Evolutionary conservation across 768 basidiomycete species (phyloP), one percentile per base, ranked within the genome.

Genomic region (Suillus paluster): DNA sequence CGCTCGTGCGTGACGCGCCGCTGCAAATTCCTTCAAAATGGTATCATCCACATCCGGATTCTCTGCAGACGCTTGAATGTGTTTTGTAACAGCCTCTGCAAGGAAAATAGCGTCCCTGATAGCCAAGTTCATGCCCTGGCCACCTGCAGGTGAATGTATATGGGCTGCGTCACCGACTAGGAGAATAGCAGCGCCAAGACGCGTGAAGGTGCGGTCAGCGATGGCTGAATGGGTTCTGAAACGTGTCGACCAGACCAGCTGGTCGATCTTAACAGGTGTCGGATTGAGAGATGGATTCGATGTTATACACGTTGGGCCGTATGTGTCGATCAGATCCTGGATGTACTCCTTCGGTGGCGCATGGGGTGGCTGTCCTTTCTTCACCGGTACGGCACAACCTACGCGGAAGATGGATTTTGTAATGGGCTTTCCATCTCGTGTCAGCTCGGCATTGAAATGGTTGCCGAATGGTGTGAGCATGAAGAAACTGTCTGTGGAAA

Each of bases 81-180:
- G 80, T n/a, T 74, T 70, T 19, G 71, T 68, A 44, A 86, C 69
- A 8, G 67, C 77, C n/a, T 78, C 75, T 6, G 79, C 83, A 4
- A 85, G 76, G 53, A 75, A 72, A 23, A 84, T 68, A 8, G 80
- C 84, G 62, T 86, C 85, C 17, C 84, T 78, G n/a, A 86, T 71
- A 6, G 84, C 83, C n/a, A 86, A 77, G 63, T 85, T 84, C 84
- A 86, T 83, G 12, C 84, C 85, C 58, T 84, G 84, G 1, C 85
- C 85, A 1, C 84, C 85, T 7, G 79, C 75, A 25, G 84, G 85
- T 0, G 84, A 81, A 60, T 84, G 85, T 50, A 85, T 79, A 67
- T 84, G 83, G 44, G 82, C 83, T 9, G 83, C 80, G 64, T 81
- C 80, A 8, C 79, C 79, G 15, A 78, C 50, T 49, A 81, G 59